Evolutionary conservation across 2,329 filamentous ascomycete genomes (phyloP), one percentile per base, ranked within the genome.

Genomic region (Cladosporium sp.): DNA sequence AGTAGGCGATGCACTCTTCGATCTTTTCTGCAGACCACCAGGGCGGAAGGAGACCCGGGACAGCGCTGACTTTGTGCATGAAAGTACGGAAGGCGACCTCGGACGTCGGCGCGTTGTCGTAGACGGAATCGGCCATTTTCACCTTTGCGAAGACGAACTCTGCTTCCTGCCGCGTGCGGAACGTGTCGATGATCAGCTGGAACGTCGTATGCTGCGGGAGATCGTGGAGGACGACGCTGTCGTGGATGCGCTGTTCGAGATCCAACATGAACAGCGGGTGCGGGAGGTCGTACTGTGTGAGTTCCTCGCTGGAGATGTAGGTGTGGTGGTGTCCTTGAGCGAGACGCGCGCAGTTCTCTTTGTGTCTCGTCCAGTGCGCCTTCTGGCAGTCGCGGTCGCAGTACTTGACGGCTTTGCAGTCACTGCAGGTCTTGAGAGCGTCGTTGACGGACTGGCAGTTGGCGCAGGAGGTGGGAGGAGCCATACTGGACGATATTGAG

Each of bases 311-410:
- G 8, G 27, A 5, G 3, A 15, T 20, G 9, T 11, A n/a, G 13
- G 15, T 7, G 17, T 43, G 29, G 12, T 7, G 7, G 18, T 41
- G 12, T 2, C 17, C 12, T 19, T 34, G 18, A 36, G 42, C 18
- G 15, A 54, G 19, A 8, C 29, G 27, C 11, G 27, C 50, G 51
- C 65, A 67, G 15, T 54, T 45, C 39, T 63, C 65, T 55, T 70
- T 68, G 61, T 70, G 65, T 2, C 18, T 41, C 43, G 66, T 66
- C 61, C 61, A 67, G 47, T 67, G 55, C 18, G 59, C 55, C 22
- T 61, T 65, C 47, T 70, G 65, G 50, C 65, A 70, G 13, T 63
- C 61, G 41, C 57, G 59, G 36, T 54, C 52, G 47, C 68, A 70
- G 58, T 69, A 70, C n/a, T 19, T 40, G 20, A 56, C 55, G 1